phyloP scores from a whole-genome alignment of 73 alveolate species.

The Tetrahymena borealis region DNA sequence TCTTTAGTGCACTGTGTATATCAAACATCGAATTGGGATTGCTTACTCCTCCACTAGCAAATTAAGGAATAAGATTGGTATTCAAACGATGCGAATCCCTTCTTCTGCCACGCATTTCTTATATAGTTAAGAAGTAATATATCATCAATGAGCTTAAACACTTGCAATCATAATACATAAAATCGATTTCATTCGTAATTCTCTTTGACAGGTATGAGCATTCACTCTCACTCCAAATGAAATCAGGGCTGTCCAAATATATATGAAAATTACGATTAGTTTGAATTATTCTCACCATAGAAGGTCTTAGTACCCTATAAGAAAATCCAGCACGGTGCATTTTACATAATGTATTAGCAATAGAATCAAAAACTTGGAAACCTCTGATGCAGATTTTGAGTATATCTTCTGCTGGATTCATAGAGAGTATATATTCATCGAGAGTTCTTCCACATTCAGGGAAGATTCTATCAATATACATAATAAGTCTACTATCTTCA shows the following conservation, averaged over 20 bases:
- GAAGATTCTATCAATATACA: not conserved
- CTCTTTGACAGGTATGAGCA: not conserved
- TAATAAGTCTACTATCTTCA: not conserved
- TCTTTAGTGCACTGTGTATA: not conserved
- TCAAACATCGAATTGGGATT: not conserved
- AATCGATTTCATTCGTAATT: not conserved
- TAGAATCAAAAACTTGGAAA: not conserved
- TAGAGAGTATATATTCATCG: not conserved
- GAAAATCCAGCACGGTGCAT: not conserved
- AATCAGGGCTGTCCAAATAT: not conserved
- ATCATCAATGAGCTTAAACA: not conserved
- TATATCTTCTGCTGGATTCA: not conserved
- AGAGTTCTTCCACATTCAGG: not conserved
- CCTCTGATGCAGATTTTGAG: not conserved
- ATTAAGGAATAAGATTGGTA: not conserved
- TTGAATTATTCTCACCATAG: not conserved
- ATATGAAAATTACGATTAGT: not conserved
- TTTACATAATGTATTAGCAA: not conserved
- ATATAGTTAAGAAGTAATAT: not conserved
- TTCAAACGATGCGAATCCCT: not conserved
- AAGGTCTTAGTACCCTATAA: not conserved
- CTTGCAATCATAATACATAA: not conserved
- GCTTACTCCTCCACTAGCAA: not conserved
- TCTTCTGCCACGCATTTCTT: not conserved
- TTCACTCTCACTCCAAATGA: not conserved